Evolutionary conservation across 2,329 filamentous ascomycete genomes (phyloP).

Genomic region (Alternaria infectoria): DNA sequence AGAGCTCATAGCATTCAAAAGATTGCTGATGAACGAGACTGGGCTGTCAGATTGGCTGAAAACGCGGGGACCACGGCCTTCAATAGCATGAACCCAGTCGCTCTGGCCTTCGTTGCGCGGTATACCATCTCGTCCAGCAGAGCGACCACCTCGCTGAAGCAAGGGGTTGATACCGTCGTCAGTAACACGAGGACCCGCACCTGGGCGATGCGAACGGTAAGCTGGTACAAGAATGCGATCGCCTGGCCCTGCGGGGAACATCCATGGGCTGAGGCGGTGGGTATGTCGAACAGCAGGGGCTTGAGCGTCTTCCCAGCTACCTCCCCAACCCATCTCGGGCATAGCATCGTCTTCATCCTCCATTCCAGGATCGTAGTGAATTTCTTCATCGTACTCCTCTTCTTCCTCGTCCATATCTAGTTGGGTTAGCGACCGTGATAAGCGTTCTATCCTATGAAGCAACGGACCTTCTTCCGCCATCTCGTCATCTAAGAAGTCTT

Average conservation of each 20-base stretch:
- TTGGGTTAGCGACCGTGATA: constrained; percentile 41
- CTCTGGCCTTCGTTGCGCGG: constrained; percentile 52
- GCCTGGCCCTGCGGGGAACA: constrained; percentile 64
- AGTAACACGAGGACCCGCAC: constrained; percentile 61
- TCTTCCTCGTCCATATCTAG: constrained; percentile 66
- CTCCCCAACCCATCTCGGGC: constrained; percentile 55
- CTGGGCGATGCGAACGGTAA: constrained; percentile 61
- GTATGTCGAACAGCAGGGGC: constrained; percentile 56
- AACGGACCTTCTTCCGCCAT: constrained; percentile 66
- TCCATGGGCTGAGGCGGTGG: constrained; percentile 63
- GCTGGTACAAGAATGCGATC: constrained; percentile 48
- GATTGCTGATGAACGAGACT: constrained; percentile 63
- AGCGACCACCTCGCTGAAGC: constrained; percentile 67
- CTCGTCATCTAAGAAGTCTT: constrained; percentile 64
- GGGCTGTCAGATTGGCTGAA: constrained; percentile 55
- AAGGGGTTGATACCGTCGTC: constrained; percentile 90
- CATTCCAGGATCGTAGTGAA: constrained; percentile 61
- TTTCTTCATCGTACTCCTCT: constrained; percentile 70
- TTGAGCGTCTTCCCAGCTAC: constrained; percentile 58
- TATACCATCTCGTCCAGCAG: constrained; percentile 31
- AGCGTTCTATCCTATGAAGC: background rate
- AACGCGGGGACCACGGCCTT: constrained; percentile 53
- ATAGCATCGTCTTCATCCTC: constrained; percentile 56
- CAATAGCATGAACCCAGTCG: constrained; percentile 61
- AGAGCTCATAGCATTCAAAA: constrained; percentile 62